A percentile compares a stretch with the other conserved stretches of the same genome.
Evolutionary conservation across 768 basidiomycete species (phyloP).

Genomic region (Naganishia vishniacii): DNA sequence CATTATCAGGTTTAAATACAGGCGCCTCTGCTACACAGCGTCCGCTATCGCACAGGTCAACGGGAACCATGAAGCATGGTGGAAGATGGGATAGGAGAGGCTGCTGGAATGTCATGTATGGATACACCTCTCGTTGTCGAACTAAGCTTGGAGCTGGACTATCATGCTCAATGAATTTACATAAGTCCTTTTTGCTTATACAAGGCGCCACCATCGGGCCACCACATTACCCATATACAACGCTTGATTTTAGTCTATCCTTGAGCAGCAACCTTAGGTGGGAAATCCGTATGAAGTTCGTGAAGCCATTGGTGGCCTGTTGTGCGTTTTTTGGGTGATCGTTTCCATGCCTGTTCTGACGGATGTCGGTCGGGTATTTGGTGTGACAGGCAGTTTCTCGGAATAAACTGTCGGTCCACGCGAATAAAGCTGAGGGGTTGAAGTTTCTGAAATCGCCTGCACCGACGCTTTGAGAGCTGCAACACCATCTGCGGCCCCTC

Average conservation of each 20-base stretch:
- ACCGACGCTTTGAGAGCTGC: background rate
- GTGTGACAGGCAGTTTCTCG: constrained; percentile 6
- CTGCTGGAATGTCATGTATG: too few relatives aligned
- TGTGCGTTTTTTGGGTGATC: constrained; percentile 1
- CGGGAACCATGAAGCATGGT: too few relatives aligned
- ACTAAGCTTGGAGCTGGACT: too few relatives aligned
- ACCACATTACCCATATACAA: background rate
- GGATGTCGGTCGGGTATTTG: background rate
- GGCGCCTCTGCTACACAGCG: too few relatives aligned
- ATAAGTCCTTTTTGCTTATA: too few relatives aligned
- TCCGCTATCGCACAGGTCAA: too few relatives aligned
- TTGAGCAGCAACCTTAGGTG: background rate
- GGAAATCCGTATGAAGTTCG: constrained; percentile 16
- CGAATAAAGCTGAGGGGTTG: constrained; percentile 10
- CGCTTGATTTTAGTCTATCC: background rate
- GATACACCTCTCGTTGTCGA: too few relatives aligned
- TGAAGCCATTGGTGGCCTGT: background rate
- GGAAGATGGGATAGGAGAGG: too few relatives aligned
- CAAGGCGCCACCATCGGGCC: too few relatives aligned
- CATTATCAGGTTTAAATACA: too few relatives aligned
- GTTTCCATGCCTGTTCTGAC: background rate
- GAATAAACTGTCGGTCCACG: constrained; percentile 5
- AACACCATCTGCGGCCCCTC: background rate
- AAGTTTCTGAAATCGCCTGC: constrained; percentile 4
- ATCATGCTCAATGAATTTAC: too few relatives aligned